Conservation (phyloP, 1,284 basidiomycete species). For the Apiotrichum sp. region DNA sequence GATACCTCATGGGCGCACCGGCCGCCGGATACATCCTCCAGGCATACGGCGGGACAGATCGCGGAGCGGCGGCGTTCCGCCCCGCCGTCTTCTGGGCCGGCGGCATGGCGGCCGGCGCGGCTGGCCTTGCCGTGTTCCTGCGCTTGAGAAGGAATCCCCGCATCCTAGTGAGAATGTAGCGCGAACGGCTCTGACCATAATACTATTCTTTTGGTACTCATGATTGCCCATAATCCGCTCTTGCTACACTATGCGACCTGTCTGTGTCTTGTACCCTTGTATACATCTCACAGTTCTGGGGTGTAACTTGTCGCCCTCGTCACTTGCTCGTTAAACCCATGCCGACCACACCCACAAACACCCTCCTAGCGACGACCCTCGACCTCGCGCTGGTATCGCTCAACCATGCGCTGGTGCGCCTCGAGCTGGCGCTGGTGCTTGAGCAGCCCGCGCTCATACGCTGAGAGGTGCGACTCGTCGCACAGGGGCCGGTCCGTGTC, state of each 20-base stretch:
- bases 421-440: constrained; percentile 10
- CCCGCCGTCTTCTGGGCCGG: constrained; percentile 33
- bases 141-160: constrained; percentile 5
- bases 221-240: no score
- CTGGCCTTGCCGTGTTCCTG: not conserved
- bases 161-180: constrained; percentile 7
- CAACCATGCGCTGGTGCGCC: constrained; percentile 6
- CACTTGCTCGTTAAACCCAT: no score
- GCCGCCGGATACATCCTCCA: constrained; percentile 27
- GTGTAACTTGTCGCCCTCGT: no score
- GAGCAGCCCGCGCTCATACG: constrained; percentile 3
- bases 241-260: no score
- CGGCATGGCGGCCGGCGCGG: constrained; percentile 13
- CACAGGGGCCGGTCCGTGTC: no score
- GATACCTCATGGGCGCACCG: constrained; percentile 28
- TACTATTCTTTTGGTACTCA: no score
- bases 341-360: not conserved
- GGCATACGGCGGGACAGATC: constrained; percentile 18
- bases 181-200: no score
- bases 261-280: no score
- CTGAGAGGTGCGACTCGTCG: constrained; percentile 1
- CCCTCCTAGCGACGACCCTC: constrained; percentile 2
- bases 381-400: constrained; percentile 4
- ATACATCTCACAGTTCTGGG: no score
- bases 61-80: constrained; percentile 22